Evolutionary conservation across 139 green algal species (phyloP), one percentile per base, ranked within the genome.

Genomic region (Spirogloea muscicola): DNA sequence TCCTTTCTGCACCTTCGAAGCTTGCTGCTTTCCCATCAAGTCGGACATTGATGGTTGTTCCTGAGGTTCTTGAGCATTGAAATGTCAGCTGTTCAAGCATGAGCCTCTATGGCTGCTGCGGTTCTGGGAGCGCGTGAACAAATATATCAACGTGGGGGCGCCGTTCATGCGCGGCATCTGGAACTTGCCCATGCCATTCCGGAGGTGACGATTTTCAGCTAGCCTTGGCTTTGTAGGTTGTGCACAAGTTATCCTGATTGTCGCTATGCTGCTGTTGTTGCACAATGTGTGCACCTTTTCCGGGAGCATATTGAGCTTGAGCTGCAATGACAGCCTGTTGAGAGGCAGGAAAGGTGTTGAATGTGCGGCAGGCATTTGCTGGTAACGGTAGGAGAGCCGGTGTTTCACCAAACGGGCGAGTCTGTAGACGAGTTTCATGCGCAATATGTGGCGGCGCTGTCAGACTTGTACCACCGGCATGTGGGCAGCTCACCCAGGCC

Each of bases 81-180:
- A n/a, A n/a, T n/a, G n/a, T n/a, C 73, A 81, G 67, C 34, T 82
- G 7, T 82, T 82, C 68, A 61, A 71, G 41, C 68, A 80, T 39
- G 68, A 82, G 16, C 52, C 75, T 6, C 21, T 51, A 25, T 79
- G 67, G 68, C 60, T 80, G 5, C 43, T 82, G 13, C 29, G 62
- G 36, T 80, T 82, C 33, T 82, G 75, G 75, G 61, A 77, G 36
- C 59, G 62, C 39, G 75, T 74, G 0, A 82, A 82, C 58, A 52
- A 52, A 0, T 62, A 74, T 29, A 6, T 75, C 43, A 65, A 66
- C 52, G 36, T 82, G 0, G 75, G 75, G 3, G 75, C 79, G 58
- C 75, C 75, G 1, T 73, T 82, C 43, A 77, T 82, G 58, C 68
- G 75, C 7, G 75, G 75, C 25, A 40, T 67, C n/a, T 82, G 46